Conservation (phyloP, 306 rosid species). For the Gastrolobium villosum region DNA sequence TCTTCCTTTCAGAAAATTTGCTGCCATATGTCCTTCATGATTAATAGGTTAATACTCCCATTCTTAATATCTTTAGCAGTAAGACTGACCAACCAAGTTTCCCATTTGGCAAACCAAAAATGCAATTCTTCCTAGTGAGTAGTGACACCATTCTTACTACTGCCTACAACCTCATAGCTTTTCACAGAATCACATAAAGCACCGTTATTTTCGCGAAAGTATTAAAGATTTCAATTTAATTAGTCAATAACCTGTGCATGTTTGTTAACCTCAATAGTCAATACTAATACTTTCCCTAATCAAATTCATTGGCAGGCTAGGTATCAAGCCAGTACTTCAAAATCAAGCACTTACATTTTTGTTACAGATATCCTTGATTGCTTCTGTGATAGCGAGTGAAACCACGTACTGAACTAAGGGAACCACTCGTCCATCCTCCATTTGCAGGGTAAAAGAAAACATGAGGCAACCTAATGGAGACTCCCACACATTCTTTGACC, state of each 20-base stretch:
- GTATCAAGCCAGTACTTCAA: conserved; percentile 20
- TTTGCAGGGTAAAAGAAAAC: conserved; percentile 86
- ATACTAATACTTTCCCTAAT: neutral
- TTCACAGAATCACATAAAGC: conserved; percentile 30
- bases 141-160: neutral
- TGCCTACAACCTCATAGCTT: conserved; percentile 7
- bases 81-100: conserved; percentile 24
- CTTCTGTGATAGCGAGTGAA: conserved; percentile 88
- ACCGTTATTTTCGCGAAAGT: conserved; percentile 16
- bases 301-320: conserved; percentile 25
- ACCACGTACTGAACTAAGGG: conserved; percentile 89
- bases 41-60: conserved; percentile 8
- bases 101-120: conserved; percentile 13
- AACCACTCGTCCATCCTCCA: conserved; percentile 87
- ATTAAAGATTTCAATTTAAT: neutral
- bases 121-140: neutral
- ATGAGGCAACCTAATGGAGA: conserved; percentile 90
- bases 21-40: conserved; percentile 10
- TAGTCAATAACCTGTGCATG: conserved; percentile 26
- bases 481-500: conserved; percentile 93
- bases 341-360: conserved; percentile 64
- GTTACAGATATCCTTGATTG: conserved; percentile 83
- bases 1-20: conserved; percentile 32
- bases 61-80: neutral
- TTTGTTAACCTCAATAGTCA: conserved; percentile 10